Evolutionary conservation across 2,329 filamentous ascomycete species (phyloP).

Genomic region (Anisogramma anomala): DNA sequence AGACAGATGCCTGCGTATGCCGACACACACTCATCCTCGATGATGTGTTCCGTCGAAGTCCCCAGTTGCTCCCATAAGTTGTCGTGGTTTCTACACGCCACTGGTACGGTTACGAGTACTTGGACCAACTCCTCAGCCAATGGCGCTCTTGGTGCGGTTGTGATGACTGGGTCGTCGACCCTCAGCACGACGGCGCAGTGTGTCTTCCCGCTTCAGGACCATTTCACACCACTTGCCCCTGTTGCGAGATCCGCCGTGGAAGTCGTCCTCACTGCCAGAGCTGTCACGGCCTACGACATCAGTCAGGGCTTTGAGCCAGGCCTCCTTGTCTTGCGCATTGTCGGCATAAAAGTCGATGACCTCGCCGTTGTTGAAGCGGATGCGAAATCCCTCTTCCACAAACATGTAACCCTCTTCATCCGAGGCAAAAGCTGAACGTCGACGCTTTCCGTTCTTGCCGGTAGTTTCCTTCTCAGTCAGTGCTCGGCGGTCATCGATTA

Average conservation of each 20-base stretch:
- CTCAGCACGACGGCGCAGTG: conserved; percentile 43
- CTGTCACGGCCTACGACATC: conserved; percentile 54
- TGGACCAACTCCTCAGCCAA: conserved; percentile 10
- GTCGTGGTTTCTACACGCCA: no score
- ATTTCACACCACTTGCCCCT: conserved; percentile 56
- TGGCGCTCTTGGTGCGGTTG: conserved; percentile 45
- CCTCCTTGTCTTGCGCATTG: conserved; percentile 73
- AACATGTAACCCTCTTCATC: conserved; percentile 99
- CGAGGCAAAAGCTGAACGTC: conserved; percentile 91
- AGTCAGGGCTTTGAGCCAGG: conserved; percentile 81
- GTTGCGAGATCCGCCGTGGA: conserved; percentile 28
- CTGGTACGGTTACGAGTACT: conserved; percentile 11
- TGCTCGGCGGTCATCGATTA: conserved; percentile 83
- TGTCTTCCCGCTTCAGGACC: conserved; percentile 52
- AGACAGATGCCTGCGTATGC: background rate
- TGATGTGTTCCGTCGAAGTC: background rate
- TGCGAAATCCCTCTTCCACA: conserved; percentile 96
- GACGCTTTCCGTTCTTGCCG: conserved; percentile 64
- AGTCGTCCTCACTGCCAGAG: conserved; percentile 35
- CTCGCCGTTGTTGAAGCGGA: conserved; percentile 96
- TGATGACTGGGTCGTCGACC: conserved; percentile 34
- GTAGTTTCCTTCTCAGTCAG: conserved; percentile 75
- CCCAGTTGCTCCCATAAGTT: conserved; percentile 2
- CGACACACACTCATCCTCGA: background rate
- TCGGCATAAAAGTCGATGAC: conserved; percentile 98